These are phyloP conservation scores for Clavispora carvajalis DNA, from an alignment of 805 yeast species.

Conservation along the genomic window DNA sequence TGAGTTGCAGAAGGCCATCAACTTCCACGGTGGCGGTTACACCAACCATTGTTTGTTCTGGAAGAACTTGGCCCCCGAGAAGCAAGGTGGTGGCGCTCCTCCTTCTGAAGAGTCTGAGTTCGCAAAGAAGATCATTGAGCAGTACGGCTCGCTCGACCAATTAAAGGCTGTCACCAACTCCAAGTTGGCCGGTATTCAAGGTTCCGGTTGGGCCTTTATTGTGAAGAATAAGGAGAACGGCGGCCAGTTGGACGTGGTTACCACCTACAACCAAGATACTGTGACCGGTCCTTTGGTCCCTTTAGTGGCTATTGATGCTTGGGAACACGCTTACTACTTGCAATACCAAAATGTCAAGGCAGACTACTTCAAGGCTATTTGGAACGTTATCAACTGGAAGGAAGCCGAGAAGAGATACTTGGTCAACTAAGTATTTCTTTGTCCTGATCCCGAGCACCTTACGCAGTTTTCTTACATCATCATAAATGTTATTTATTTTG, in stretches of 20 bases:
- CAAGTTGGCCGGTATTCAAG: slow-evolving; percentile 46
- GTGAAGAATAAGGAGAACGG: slow-evolving; percentile 44
- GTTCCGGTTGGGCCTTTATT: slow-evolving; percentile 51
- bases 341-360: slow-evolving; percentile 48
- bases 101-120: slow-evolving; percentile 25
- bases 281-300: slow-evolving; percentile 40
- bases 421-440: slow-evolving; percentile 8
- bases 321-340: slow-evolving; percentile 52
- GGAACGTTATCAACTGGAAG: slow-evolving; percentile 48
- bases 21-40: slow-evolving; percentile 50
- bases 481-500: not conserved
- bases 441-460: too few species aligned
- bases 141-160: slow-evolving; percentile 42
- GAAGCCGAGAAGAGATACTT: slow-evolving; percentile 43
- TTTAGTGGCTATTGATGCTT: slow-evolving; percentile 47
- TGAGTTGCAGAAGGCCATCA: slow-evolving; percentile 41
- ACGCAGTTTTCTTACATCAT: too few species aligned
- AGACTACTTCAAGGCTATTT: slow-evolving; percentile 46
- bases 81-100: slow-evolving; percentile 34
- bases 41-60: slow-evolving; percentile 47
- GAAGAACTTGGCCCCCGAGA: slow-evolving; percentile 44
- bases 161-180: slow-evolving; percentile 38
- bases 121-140: slow-evolving; percentile 33
- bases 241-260: slow-evolving; percentile 37
- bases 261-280: slow-evolving; percentile 46